Evolutionary conservation across 2,329 filamentous ascomycete genomes (phyloP).

Genomic region (Onygenales sp.): DNA sequence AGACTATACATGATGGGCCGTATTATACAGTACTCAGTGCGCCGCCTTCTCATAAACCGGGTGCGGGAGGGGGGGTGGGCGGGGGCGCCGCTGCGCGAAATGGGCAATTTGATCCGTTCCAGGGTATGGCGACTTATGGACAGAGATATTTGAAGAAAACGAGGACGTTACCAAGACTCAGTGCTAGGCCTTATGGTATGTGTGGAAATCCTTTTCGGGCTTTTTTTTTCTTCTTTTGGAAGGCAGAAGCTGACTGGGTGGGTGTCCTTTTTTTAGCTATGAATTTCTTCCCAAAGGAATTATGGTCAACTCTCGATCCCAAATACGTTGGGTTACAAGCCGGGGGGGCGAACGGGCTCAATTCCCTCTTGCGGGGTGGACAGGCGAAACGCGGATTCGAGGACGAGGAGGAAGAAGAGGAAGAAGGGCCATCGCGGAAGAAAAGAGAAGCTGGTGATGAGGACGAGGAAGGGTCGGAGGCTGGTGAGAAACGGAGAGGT

Average conservation of each 20-base stretch:
- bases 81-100: constrained; percentile 26
- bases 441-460: constrained; percentile 27
- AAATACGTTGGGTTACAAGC: constrained; percentile 24
- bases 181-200: constrained; percentile 46
- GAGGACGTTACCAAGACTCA: constrained; percentile 45
- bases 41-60: constrained; percentile 17
- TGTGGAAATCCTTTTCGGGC: constrained; percentile 8
- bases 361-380: constrained; percentile 15
- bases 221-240: not conserved
- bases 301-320: constrained; percentile 46
- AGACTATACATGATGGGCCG: constrained; percentile 49
- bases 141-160: constrained; percentile 49
- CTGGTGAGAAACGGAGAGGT: constrained; percentile 22
- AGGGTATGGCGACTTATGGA: constrained; percentile 52
- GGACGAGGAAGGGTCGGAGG: constrained; percentile 21
- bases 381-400: constrained; percentile 31
- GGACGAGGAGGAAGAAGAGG: constrained; percentile 28
- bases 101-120: constrained; percentile 51
- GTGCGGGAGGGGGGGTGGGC: constrained; percentile 6
- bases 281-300: constrained; percentile 49
- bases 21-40: constrained; percentile 47
- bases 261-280: constrained; percentile 31
- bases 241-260: not conserved
- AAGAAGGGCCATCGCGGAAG: constrained; percentile 10
- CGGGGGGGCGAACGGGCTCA: constrained; percentile 21